Evolutionary conservation across 352 stramenopile genomes (phyloP).

Genomic region (Globisporangium yorkense): DNA sequence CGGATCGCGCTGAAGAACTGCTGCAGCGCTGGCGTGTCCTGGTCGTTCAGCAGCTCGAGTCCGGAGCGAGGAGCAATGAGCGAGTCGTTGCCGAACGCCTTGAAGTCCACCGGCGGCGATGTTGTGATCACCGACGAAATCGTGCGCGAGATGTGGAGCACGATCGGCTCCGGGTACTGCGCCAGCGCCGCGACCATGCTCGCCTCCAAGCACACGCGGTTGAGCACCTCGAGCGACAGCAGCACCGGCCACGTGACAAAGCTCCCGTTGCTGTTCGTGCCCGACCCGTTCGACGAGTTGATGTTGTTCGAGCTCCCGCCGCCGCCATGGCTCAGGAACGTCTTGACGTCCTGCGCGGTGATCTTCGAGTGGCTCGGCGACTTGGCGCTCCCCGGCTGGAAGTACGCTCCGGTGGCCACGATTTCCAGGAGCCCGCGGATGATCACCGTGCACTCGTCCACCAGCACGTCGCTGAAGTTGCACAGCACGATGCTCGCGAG

Average conservation of each 20-base stretch:
- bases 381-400: conserved; percentile 40
- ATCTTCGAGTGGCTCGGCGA: conserved; percentile 46
- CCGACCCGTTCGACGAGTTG: conserved; percentile 14
- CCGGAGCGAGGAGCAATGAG: conserved; percentile 44
- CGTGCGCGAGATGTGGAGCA: conserved; percentile 54
- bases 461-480: conserved; percentile 69
- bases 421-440: conserved; percentile 66
- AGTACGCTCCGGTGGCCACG: conserved; percentile 71
- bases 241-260: conserved; percentile 84
- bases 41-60: conserved; percentile 78
- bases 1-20: conserved; percentile 80
- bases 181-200: conserved; percentile 68
- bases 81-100: conserved; percentile 29
- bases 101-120: conserved; percentile 70
- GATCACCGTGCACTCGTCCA: conserved; percentile 58
- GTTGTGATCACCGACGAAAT: conserved; percentile 77
- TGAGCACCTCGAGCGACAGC: conserved; percentile 76
- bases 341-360: conserved; percentile 53
- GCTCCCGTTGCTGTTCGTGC: conserved; percentile 28
- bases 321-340: conserved; percentile 33
- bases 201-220: conserved; percentile 59
- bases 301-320: conserved; percentile 20
- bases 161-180: conserved; percentile 43
- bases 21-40: conserved; percentile 69
- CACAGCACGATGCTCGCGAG: conserved; percentile 70